phyloP scores from a whole-genome alignment of 2,329 filamentous ascomycete genomes.

The Cercospora sesami region DNA sequence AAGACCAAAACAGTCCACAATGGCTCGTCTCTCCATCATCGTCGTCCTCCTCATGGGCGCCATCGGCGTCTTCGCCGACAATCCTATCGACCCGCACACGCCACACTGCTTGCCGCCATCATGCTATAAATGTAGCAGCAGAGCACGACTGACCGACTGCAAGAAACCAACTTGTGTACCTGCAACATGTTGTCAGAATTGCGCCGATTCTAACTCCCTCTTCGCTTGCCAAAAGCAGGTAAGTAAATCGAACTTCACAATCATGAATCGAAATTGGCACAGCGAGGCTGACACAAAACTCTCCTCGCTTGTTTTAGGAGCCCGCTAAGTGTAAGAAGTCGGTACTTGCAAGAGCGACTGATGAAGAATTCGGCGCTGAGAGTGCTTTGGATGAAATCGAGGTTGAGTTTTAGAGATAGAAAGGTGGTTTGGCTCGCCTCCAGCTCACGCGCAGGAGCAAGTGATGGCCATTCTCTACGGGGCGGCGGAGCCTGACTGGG shows the following conservation, averaged over 20 bases:
- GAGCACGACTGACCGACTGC: not conserved
- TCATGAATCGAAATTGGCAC: not conserved
- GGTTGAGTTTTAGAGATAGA: not conserved
- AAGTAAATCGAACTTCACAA: not conserved
- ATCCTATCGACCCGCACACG: no score
- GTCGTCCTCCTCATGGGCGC: not conserved
- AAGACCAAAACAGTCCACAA: not conserved
- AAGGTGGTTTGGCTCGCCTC: not conserved
- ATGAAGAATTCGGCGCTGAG: not conserved
- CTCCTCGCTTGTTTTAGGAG: not conserved
- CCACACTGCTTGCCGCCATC: not conserved
- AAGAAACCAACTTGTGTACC: not conserved
- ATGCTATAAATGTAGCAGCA: not conserved
- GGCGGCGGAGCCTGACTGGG: not conserved
- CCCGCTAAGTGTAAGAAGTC: no score
- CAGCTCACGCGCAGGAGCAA: not conserved
- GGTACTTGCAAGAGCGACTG: not conserved
- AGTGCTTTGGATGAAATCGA: not conserved
- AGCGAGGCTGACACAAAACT: not conserved
- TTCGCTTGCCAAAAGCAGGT: not conserved
- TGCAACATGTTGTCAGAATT: not conserved
- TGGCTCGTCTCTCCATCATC: not conserved
- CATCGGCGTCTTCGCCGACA: no score
- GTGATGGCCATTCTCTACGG: not conserved
- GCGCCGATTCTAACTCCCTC: fast-evolving